These are phyloP conservation scores for Ganoderma lucidum DNA, from an alignment of 1,284 basidiomycete genomes.

Conservation along the genomic window DNA sequence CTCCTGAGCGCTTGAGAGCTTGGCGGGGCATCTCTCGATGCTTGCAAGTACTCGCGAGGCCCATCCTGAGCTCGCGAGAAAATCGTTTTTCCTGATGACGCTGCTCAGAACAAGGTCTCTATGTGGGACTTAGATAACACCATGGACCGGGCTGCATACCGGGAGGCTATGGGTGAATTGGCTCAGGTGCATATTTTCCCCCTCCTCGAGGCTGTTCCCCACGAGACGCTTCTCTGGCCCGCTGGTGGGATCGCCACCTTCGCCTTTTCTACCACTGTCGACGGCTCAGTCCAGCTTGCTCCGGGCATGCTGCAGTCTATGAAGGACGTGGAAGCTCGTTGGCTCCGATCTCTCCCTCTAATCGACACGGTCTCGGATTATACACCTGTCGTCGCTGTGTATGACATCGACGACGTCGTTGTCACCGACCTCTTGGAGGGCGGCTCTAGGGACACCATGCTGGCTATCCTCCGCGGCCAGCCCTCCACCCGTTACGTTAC, in stretches of 20 bases:
- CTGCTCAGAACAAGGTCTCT: background rate
- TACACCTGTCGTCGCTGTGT: background rate
- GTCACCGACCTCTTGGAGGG: background rate
- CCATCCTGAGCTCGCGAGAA: too few species aligned
- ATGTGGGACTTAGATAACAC: background rate
- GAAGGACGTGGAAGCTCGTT: background rate
- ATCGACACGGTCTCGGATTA: background rate
- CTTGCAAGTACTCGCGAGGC: too few species aligned
- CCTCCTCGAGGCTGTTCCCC: background rate
- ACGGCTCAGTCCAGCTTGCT: background rate
- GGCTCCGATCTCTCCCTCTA: background rate
- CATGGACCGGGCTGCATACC: background rate
- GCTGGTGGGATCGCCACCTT: background rate
- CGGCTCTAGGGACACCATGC: background rate
- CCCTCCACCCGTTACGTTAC: background rate
- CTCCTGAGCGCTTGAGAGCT: too few species aligned
- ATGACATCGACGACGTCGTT: background rate
- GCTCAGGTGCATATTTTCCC: background rate
- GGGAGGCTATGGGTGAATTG: background rate
- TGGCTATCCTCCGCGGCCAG: background rate
- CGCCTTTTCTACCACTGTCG: background rate
- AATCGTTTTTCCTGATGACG: too few species aligned
- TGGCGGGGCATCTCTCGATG: too few species aligned
- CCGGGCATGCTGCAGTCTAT: background rate
- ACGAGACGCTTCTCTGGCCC: background rate